Evolutionary conservation across 2,329 filamentous ascomycete genomes (phyloP).

Genomic region (Pyrenophora seminiperda): DNA sequence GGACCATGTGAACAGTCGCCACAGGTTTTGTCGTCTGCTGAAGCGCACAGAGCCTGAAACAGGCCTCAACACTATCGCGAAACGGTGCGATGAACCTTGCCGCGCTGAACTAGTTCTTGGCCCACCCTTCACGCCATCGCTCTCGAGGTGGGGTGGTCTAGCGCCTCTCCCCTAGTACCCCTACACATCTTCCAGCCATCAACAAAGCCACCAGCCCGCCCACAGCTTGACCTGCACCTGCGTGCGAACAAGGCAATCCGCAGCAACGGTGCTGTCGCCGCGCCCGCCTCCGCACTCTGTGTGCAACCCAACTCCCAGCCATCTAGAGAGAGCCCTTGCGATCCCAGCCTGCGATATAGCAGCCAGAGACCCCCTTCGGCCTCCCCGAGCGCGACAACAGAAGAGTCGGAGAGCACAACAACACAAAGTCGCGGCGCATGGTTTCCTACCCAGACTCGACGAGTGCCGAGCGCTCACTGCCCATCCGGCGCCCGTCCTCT

Average conservation of each 20-base stretch:
- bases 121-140: slow-evolving; percentile 12
- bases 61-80: slow-evolving; percentile 15
- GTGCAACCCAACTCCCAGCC: slow-evolving; percentile 20
- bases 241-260: slow-evolving; percentile 34
- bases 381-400: slow-evolving; percentile 10
- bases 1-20: slow-evolving; percentile 36
- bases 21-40: slow-evolving; percentile 34
- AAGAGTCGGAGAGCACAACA: slow-evolving; percentile 4
- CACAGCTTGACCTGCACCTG: slow-evolving; percentile 27
- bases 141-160: slow-evolving; percentile 32
- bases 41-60: slow-evolving; percentile 39
- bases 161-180: slow-evolving; percentile 7
- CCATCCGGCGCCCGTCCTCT: slow-evolving; percentile 66
- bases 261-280: slow-evolving; percentile 36
- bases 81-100: slow-evolving; percentile 14
- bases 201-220: slow-evolving; percentile 11
- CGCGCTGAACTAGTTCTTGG: slow-evolving; percentile 18
- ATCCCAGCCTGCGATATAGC: slow-evolving; percentile 7
- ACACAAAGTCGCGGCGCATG: slow-evolving; percentile 52
- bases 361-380: slow-evolving; percentile 5
- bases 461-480: slow-evolving; percentile 59
- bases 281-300: slow-evolving; percentile 23
- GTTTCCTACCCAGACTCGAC: slow-evolving; percentile 65
- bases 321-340: slow-evolving; percentile 11
- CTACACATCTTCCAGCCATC: slow-evolving; percentile 16